A percentile compares a stretch with the other conserved stretches of the same genome.
phyloP scores from a whole-genome alignment of 2,329 filamentous ascomycete genomes.

The Exophiala calicioides region DNA sequence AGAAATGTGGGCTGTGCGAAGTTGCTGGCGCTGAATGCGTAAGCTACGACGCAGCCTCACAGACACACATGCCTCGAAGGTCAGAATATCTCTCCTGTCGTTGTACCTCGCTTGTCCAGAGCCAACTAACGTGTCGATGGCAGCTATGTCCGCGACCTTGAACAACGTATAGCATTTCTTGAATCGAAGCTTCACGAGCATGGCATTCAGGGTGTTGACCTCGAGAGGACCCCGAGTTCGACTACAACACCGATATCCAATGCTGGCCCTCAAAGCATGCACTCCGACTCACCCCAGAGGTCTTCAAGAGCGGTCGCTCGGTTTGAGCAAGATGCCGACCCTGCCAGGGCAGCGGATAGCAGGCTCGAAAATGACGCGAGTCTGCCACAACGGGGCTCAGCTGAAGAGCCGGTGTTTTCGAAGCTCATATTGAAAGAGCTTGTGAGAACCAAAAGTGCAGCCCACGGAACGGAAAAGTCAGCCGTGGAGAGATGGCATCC shows the following conservation, averaged over 20 bases:
- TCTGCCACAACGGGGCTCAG: constrained; percentile 2
- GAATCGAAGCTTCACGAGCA: constrained; percentile 71
- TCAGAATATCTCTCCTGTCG: background rate
- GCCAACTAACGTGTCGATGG: background rate
- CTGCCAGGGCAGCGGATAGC: background rate
- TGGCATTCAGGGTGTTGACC: constrained; percentile 52
- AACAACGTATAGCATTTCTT: constrained; percentile 79
- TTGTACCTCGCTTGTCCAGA: background rate
- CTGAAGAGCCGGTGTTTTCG: constrained; percentile 7
- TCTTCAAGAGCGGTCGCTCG: background rate
- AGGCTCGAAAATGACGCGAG: background rate
- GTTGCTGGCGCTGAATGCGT: constrained; percentile 87
- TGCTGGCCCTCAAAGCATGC: background rate
- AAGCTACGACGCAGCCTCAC: constrained; percentile 93
- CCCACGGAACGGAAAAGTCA: background rate
- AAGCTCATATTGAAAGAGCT: constrained; percentile 14
- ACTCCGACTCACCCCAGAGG: constrained; percentile 1
- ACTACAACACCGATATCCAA: background rate
- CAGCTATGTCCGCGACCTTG: constrained; percentile 89
- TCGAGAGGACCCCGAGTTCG: background rate
- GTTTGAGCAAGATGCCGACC: background rate
- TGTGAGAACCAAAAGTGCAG: constrained; percentile 3
- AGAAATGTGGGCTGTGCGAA: constrained; percentile 81
- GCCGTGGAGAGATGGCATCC: background rate
- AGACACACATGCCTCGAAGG: constrained; percentile 80